Evolutionary conservation across 192 early-diverging fungal genomes (phyloP), one percentile per base, ranked within the genome.

Genomic region (Allomyces macrogynus): DNA sequence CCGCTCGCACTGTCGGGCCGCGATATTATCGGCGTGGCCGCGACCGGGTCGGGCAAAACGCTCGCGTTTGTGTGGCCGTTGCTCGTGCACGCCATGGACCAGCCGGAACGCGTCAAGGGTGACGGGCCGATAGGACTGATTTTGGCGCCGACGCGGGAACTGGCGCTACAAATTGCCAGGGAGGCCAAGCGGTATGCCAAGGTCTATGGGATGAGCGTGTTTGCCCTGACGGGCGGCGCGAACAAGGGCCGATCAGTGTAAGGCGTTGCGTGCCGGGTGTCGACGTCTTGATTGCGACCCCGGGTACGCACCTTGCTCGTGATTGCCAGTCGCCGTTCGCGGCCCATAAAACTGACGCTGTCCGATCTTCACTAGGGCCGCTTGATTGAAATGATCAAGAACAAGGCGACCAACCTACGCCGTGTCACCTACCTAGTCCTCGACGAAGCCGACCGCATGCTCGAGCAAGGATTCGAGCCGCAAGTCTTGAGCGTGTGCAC

Each of bases 31-130:
- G 90, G 89, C 20, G 86, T 92, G 49, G 87, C 88, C 12, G 86
- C 86, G 65, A 92, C 90, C 23, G 90, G 90, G 23, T 87, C 85
- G 18, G 90, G 90, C 43, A 92, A 92, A 68, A 92, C 90, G 1
- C 87, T 87, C 0, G 87, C 90, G 0, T 92, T 89, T 69, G 66
- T 92, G 8, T 73, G 85, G 74, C 90, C 90, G 5, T 88, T 92
- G 88, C 66, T 90, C 61, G 76, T 86, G 27, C 90, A 92, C 65
- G 86, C 89, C 54, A 88, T 90, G 86, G 88, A 90, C 68, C 90
- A 92, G 67, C 74, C 71, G 16, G 85, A 88, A 62, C 72, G 90
- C 0, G 76, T 80, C 23, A 73, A 75, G 68, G 86, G 86, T 0
- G 89, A 90, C 68, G 90, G 90, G 0, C 88, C 90, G 0, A 88